Evolutionary conservation across 2,329 filamentous ascomycete species (phyloP).

Genomic region (Fusarium sp.): DNA sequence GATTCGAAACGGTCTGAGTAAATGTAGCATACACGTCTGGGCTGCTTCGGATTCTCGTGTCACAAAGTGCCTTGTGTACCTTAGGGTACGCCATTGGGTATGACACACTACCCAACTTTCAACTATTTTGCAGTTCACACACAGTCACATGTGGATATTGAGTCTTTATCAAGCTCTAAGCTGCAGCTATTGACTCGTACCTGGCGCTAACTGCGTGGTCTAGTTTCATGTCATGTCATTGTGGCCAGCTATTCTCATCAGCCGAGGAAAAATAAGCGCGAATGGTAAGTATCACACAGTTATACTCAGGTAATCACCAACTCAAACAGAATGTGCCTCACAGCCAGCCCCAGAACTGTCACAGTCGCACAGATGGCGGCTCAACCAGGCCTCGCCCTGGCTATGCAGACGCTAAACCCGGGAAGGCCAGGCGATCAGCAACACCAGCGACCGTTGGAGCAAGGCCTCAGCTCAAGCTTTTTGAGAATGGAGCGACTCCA

Average conservation of each 20-base stretch:
- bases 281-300: not conserved
- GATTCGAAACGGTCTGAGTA: not conserved
- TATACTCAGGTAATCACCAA: not conserved
- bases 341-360: slow-evolving; percentile 1
- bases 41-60: not conserved
- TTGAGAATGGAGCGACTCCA: slow-evolving; percentile 31
- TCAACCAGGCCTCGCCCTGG: slow-evolving; percentile 8
- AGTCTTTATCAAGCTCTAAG: not conserved
- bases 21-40: slow-evolving; percentile 7
- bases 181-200: not conserved
- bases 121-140: not conserved
- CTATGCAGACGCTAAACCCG: slow-evolving; percentile 13
- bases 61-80: too few species aligned
- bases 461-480: slow-evolving; percentile 31
- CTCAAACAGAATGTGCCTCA: slow-evolving; percentile 4
- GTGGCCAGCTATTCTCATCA: not conserved
- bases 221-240: slow-evolving; percentile 12
- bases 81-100: not conserved
- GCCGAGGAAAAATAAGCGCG: not conserved
- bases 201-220: slow-evolving; percentile 13
- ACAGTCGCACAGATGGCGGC: not conserved
- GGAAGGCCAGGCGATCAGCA: slow-evolving; percentile 32
- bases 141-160: not conserved
- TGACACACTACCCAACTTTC: not conserved
- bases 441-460: slow-evolving; percentile 36